phyloP scores from a whole-genome alignment of 257 asterid species.

The Linderniella brevidens region DNA sequence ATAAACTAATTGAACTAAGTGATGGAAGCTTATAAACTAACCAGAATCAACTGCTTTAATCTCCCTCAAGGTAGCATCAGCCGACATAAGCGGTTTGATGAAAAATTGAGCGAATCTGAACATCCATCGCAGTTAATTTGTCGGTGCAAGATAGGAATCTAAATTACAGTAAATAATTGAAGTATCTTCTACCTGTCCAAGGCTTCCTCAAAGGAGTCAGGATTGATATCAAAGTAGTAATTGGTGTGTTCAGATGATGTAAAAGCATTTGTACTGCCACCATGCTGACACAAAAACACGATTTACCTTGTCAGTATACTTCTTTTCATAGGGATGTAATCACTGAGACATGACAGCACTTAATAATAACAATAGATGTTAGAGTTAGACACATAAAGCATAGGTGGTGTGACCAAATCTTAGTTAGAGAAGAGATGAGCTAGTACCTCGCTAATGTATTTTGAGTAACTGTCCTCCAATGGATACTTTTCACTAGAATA shows the following conservation, averaged over 20 bases:
- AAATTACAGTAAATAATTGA: constrained; percentile 1
- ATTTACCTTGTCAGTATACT: not conserved
- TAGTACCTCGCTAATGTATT: constrained; percentile 72
- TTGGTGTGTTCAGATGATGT: constrained; percentile 78
- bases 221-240: constrained; percentile 76
- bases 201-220: constrained; percentile 80
- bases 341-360: no score
- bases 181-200: constrained; percentile 56
- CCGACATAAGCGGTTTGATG: constrained; percentile 86
- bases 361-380: no score
- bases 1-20: constrained; percentile 4
- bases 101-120: constrained; percentile 87
- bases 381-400: no score
- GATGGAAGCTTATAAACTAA: constrained; percentile 18
- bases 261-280: constrained; percentile 96
- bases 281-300: constrained; percentile 39
- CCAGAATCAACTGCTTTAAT: constrained; percentile 98
- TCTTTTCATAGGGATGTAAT: no score
- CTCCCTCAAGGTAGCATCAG: constrained; percentile 93
- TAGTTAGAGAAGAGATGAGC: not conserved
- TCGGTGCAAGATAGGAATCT: constrained; percentile 1
- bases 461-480: constrained; percentile 83
- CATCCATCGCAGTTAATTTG: constrained; percentile 10
- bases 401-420: no score
- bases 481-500: constrained; percentile 98